A percentile compares a stretch with the other conserved stretches of the same genome.
Evolutionary conservation across 148 eudicot species (phyloP).

Genomic region (Polygonum maritimum): DNA sequence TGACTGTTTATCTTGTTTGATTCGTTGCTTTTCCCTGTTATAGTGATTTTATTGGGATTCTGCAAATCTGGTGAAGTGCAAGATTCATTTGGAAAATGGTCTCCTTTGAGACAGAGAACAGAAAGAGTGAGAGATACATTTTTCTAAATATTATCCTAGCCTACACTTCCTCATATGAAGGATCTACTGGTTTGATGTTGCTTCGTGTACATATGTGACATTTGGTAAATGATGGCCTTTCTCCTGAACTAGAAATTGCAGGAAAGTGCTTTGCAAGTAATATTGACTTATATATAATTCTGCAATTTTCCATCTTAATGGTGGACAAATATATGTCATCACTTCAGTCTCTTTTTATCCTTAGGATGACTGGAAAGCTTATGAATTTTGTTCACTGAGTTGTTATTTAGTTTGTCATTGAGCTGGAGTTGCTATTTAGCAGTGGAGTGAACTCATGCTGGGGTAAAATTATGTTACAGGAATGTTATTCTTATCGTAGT

Average conservation of each 20-base stretch:
- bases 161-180: background rate
- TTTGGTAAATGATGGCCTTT: background rate
- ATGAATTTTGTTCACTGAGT: background rate
- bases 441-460: background rate
- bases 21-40: background rate
- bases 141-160: slow-evolving; percentile 6
- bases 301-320: background rate
- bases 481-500: slow-evolving; percentile 11
- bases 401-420: too few relatives aligned
- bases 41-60: background rate
- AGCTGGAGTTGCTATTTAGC: too few relatives aligned
- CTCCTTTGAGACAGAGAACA: slow-evolving; percentile 59
- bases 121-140: slow-evolving; percentile 64
- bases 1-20: background rate
- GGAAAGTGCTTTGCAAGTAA: background rate
- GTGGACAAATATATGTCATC: background rate
- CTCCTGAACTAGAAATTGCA: background rate
- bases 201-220: background rate
- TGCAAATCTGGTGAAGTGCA: background rate
- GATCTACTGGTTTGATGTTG: background rate
- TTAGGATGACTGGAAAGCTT: background rate
- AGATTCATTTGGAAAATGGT: slow-evolving; percentile 22
- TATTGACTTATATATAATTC: background rate
- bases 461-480: slow-evolving; percentile 10
- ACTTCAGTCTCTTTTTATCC: background rate